Conservation (phyloP, 805 yeast species). For the Candida glaebosa region DNA sequence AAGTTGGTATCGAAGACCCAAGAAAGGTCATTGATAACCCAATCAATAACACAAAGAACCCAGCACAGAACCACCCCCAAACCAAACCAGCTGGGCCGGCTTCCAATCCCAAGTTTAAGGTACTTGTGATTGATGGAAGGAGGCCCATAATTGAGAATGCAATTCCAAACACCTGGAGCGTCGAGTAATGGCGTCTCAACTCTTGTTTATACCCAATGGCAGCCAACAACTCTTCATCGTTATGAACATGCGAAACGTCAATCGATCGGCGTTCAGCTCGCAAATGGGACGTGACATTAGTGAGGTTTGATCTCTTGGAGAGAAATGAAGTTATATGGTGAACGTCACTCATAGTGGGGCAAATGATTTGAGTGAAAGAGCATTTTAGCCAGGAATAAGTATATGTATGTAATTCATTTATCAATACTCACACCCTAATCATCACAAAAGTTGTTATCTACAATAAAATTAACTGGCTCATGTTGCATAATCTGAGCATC, state of each 20-base stretch:
- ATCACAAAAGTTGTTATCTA: too few species aligned
- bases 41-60: conserved; percentile 48
- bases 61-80: conserved; percentile 69
- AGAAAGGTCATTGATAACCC: conserved; percentile 62
- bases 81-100: conserved; percentile 62
- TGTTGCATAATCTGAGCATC: neutral
- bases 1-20: conserved; percentile 66
- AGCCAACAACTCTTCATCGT: conserved; percentile 19
- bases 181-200: conserved; percentile 54
- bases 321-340: neutral
- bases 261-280: conserved; percentile 15
- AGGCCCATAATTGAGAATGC: conserved; percentile 70
- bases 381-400: too few species aligned
- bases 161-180: conserved; percentile 62
- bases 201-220: conserved; percentile 70
- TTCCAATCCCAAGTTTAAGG: conserved; percentile 46
- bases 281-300: conserved; percentile 11
- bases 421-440: too few species aligned
- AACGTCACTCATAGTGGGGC: neutral
- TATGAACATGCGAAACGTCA: conserved; percentile 8
- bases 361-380: too few species aligned
- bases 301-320: conserved; percentile 5
- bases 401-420: too few species aligned
- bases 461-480: too few species aligned
- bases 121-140: conserved; percentile 57